Base-by-base conservation (phyloP, 768 basidiomycete genomes). In the Obba rivulosa region DNA sequence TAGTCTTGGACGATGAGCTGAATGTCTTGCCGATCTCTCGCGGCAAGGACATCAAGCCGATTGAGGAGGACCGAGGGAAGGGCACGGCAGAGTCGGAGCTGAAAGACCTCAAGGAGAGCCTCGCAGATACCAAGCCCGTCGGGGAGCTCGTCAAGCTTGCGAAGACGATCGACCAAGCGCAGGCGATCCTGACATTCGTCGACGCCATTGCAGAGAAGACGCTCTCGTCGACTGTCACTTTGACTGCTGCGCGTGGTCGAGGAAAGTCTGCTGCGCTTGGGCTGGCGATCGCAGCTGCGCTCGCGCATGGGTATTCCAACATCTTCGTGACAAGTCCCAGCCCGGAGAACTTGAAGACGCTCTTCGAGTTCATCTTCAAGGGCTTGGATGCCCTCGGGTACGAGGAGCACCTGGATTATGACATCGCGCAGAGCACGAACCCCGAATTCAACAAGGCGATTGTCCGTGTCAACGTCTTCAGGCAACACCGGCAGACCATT, bases 351-450 rank as follows among this genome's bases (percentile, higher is more conserved):
- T 71, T 99, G 70, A 94, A 88, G 71, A 98, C 95, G 0, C 64
- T 98, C n/a, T 99, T 97, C 60, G 92, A 97, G 50, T 98, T 99
- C 64, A 78, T 97, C 22, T 96, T 96, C 76, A 95, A 96, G 63
- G 96, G 95, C 1, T 71, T 99, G 71, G 95, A 98, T 62, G 87
- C 79, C 2, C 69, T 98, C 31, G 93, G 92, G 1, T 99, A 94
- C 61, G 93, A 98, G 66, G 96, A 98, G 63, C 95, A 97, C 68
- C 75, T 96, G 43, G 95, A 98, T 60, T 99, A 98, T 56, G 96
- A 98, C 60, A 92, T 98, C 52, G 81, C 87, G 31, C 92, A 95
- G 66, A 92, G 89, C 52, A 92, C 88, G n/a, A 91, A 91, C 63
- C 85, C 92, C 0, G 94, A 96, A 46, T 90, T 92, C 60, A 89